A percentile compares a stretch with the other conserved stretches of the same genome.
Conservation (phyloP, 768 basidiomycete species). For the Cyathus striatus region DNA sequence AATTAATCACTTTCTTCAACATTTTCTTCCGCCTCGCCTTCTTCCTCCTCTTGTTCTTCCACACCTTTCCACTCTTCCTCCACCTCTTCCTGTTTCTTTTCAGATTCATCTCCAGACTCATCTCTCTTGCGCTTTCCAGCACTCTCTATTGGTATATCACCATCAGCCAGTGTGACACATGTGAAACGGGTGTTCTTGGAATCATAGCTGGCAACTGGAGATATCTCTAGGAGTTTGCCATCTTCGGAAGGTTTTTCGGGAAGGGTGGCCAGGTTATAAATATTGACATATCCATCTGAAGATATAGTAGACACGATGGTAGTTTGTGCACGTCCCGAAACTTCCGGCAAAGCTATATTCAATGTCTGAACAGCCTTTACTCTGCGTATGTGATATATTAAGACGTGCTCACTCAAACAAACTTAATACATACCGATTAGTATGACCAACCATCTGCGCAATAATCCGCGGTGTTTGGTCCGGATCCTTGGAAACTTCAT, state of each 20-base stretch:
- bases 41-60: slow-evolving; percentile 19
- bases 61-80: slow-evolving; percentile 19
- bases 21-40: slow-evolving; percentile 18
- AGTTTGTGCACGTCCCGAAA: slow-evolving; percentile 33
- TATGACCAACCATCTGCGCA: slow-evolving; percentile 74
- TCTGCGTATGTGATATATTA: too few relatives aligned
- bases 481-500: slow-evolving; percentile 48
- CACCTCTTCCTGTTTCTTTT: slow-evolving; percentile 6
- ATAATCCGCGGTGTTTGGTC: slow-evolving; percentile 49
- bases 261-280: slow-evolving; percentile 65
- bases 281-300: slow-evolving; percentile 81
- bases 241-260: slow-evolving; percentile 19
- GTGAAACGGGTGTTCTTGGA: slow-evolving; percentile 85
- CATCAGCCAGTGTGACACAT: slow-evolving; percentile 42
- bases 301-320: slow-evolving; percentile 75
- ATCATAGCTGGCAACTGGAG: slow-evolving; percentile 67
- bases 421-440: slow-evolving; percentile 72
- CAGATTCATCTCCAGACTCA: slow-evolving; percentile 12
- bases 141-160: slow-evolving; percentile 16
- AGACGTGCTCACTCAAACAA: too few relatives aligned
- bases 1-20: slow-evolving; percentile 19
- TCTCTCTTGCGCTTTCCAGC: slow-evolving; percentile 20
- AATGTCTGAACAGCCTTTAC: slow-evolving; percentile 79
- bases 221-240: slow-evolving; percentile 27
- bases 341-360: slow-evolving; percentile 48